Percentiles rank a stretch among this genome's conserved stretches.
Conservation (phyloP, 2,329 filamentous ascomycete genomes). For the Septoria petroselini region DNA sequence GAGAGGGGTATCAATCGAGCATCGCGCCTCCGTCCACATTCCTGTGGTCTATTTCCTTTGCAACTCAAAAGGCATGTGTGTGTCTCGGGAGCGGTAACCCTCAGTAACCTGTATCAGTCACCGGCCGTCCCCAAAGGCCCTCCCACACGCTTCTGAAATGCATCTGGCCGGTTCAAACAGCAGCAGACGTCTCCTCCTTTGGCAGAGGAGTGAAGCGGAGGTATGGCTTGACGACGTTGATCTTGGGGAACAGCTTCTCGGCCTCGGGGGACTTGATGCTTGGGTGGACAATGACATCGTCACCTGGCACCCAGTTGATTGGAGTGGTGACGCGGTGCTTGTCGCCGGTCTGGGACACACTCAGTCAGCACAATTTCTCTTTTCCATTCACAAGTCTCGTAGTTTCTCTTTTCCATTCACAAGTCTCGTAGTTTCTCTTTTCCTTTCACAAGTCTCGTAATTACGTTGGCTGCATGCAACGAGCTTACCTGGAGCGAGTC, state of each 20-base stretch:
- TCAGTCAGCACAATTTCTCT: neutral
- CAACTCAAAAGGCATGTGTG: neutral
- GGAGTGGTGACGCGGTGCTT: slow-evolving; percentile 60
- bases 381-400: neutral
- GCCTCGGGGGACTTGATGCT: slow-evolving; percentile 57
- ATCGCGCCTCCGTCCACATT: neutral
- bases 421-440: neutral
- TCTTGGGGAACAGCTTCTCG: slow-evolving; percentile 58
- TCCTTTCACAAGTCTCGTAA: neutral
- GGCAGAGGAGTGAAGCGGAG: slow-evolving; percentile 58
- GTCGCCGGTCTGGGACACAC: slow-evolving; percentile 48
- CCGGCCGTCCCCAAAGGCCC: slow-evolving; percentile 23
- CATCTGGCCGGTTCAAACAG: slow-evolving; percentile 32
- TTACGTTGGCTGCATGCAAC: neutral
- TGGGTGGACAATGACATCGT: slow-evolving; percentile 62
- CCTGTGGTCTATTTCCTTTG: neutral
- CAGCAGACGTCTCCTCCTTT: slow-evolving; percentile 56
- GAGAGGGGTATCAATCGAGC: slow-evolving; percentile 12
- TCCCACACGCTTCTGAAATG: slow-evolving; percentile 29
- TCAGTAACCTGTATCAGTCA: slow-evolving; percentile 19
- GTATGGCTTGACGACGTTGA: slow-evolving; percentile 62
- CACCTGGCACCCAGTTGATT: slow-evolving; percentile 59
- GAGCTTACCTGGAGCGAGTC: slow-evolving; percentile 46
- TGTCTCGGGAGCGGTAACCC: neutral
- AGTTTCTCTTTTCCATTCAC: neutral